Conservation (phyloP, 2,329 filamentous ascomycete species). For the Clonostachys byssicola region DNA sequence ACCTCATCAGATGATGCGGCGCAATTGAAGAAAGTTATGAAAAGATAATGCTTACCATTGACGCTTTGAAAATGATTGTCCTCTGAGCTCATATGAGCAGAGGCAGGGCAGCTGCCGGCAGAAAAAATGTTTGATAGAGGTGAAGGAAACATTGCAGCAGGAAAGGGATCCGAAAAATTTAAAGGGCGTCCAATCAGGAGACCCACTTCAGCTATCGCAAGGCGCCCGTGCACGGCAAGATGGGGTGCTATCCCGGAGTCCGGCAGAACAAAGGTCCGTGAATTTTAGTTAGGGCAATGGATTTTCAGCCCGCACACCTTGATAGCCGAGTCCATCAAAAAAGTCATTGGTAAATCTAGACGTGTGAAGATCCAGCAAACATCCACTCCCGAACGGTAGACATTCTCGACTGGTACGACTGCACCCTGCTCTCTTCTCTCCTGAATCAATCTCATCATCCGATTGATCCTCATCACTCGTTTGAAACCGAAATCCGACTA, state of each 20-base stretch:
- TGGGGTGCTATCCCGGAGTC: background rate
- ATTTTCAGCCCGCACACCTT: slow-evolving; percentile 33
- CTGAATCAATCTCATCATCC: slow-evolving; percentile 18
- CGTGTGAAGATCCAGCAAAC: slow-evolving; percentile 15
- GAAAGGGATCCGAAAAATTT: too few relatives aligned
- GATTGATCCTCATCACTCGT: slow-evolving; percentile 9
- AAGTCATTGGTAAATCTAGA: slow-evolving; percentile 32
- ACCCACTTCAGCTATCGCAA: too few relatives aligned
- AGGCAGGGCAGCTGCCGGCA: too few relatives aligned
- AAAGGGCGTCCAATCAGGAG: too few relatives aligned
- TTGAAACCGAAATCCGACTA: slow-evolving; percentile 22
- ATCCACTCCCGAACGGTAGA: slow-evolving; percentile 6
- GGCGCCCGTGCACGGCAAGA: too few relatives aligned
- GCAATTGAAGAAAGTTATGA: slow-evolving; percentile 4
- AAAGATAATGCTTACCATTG: slow-evolving; percentile 6
- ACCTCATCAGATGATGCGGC: slow-evolving; percentile 66
- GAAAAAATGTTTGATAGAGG: too few relatives aligned
- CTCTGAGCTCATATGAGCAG: too few relatives aligned
- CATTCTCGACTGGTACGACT: slow-evolving; percentile 9
- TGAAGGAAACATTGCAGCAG: too few relatives aligned
- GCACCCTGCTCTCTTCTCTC: background rate
- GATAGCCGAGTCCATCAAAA: slow-evolving; percentile 30
- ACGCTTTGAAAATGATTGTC: too few relatives aligned
- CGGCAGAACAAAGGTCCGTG: slow-evolving; percentile 21
- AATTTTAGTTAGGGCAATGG: slow-evolving; percentile 34